phyloP scores from a whole-genome alignment of 768 basidiomycete genomes.

The Pleurotus platypus region DNA sequence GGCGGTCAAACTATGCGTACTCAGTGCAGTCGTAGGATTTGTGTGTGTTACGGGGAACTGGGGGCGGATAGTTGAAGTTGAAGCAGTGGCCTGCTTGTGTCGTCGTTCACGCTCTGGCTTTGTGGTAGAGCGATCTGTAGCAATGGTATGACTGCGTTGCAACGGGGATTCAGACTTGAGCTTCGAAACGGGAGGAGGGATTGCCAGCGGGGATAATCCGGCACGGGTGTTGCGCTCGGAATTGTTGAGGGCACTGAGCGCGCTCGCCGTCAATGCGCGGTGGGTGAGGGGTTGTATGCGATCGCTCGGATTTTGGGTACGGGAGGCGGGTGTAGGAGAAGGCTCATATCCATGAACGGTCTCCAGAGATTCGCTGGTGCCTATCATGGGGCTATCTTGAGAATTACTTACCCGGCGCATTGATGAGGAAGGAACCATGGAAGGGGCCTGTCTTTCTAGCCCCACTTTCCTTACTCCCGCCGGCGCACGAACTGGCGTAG shows the following conservation, averaged over 20 bases:
- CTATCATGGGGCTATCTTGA: constrained; percentile 46
- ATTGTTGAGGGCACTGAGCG: constrained; percentile 1
- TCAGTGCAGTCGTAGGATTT: constrained; percentile 64
- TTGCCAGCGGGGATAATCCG: constrained; percentile 41
- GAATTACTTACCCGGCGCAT: constrained; percentile 56
- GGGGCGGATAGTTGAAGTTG: constrained; percentile 36
- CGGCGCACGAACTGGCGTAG: background rate
- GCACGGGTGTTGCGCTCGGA: background rate
- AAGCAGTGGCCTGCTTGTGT: background rate
- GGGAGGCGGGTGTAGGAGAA: constrained; percentile 41
- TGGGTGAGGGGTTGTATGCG: constrained; percentile 6
- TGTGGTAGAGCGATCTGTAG: constrained; percentile 9
- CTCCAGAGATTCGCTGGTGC: constrained; percentile 40
- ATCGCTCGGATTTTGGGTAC: constrained; percentile 14
- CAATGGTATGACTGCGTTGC: constrained; percentile 17
- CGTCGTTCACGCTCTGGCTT: constrained; percentile 10
- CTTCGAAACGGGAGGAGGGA: constrained; percentile 56
- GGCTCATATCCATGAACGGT: constrained; percentile 36
- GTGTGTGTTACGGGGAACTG: constrained; percentile 51
- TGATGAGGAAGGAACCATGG: constrained; percentile 25
- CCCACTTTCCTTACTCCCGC: no score
- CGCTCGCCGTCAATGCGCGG: background rate
- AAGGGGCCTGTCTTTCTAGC: constrained; percentile 28
- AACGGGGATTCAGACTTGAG: constrained; percentile 54
- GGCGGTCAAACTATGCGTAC: constrained; percentile 59